Conservation (phyloP, 495 filamentous ascomycete genomes). For the Penicillium arizonense region DNA sequence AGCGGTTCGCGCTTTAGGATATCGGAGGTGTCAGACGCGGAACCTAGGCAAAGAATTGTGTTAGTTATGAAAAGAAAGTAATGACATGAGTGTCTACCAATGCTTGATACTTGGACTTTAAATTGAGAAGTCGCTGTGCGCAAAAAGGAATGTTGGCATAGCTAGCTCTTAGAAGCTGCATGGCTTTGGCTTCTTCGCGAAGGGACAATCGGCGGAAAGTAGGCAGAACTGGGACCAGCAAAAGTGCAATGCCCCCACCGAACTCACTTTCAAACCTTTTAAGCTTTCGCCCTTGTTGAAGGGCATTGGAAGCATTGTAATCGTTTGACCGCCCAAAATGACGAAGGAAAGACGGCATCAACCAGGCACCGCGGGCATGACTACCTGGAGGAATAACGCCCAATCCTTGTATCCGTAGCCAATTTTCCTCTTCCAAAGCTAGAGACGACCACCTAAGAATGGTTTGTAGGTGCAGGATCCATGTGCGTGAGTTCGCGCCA, state of each 20-base stretch:
- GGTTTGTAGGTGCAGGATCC: neutral
- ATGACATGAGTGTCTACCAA: neutral
- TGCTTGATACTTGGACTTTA: neutral
- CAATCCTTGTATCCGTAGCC: neutral
- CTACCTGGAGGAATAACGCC: neutral
- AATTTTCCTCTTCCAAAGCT: constrained; percentile 2
- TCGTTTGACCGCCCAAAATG: neutral
- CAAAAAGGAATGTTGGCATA: neutral
- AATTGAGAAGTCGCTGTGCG: neutral
- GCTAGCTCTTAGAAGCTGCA: constrained; percentile 2
- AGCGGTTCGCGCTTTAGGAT: neutral
- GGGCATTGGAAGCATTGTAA: neutral
- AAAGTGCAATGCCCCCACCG: constrained; percentile 3
- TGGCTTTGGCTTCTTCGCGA: constrained; percentile 1
- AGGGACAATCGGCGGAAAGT: constrained; percentile 1
- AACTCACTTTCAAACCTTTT: neutral
- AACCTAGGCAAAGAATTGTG: constrained; percentile 3
- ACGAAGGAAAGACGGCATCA: constrained; percentile 6
- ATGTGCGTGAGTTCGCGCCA: neutral
- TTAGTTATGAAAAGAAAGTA: neutral
- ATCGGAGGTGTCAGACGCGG: neutral
- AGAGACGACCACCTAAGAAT: constrained; percentile 3
- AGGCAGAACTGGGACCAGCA: constrained; percentile 3
- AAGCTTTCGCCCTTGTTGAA: constrained; percentile 7
- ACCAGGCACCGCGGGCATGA: neutral